These are phyloP conservation scores for Naganishia liquefaciens DNA, from an alignment of 1,284 basidiomycete genomes.

Conservation along the genomic window DNA sequence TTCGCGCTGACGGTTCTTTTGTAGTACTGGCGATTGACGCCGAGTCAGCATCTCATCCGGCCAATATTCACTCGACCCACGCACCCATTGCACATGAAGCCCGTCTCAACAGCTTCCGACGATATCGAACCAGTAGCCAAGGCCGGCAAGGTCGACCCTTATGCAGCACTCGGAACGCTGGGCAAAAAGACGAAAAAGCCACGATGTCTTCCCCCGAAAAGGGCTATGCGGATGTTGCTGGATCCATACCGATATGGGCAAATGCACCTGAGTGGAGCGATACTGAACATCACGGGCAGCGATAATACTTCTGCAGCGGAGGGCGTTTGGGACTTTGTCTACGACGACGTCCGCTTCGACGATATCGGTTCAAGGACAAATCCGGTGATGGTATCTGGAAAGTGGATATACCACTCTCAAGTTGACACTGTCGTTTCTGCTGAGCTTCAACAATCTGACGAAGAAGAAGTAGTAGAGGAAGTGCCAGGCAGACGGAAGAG, in stretches of 20 bases:
- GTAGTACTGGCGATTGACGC: constrained; percentile 46
- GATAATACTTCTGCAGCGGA: background rate
- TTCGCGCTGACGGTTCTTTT: constrained; percentile 1
- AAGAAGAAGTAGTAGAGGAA: constrained; percentile 17
- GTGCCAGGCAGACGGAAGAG: constrained; percentile 37
- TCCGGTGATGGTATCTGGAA: constrained; percentile 10
- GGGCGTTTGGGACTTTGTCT: constrained; percentile 16
- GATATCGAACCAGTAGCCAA: background rate
- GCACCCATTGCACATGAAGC: constrained; percentile 40
- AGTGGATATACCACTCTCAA: constrained; percentile 1
- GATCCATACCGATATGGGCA: constrained; percentile 29
- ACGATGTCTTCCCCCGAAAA: constrained; percentile 23
- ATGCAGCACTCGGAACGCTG: constrained; percentile 16
- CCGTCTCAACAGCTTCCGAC: constrained; percentile 20
- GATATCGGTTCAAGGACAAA: constrained; percentile 13
- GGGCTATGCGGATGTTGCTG: constrained; percentile 25
- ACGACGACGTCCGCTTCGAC: constrained; percentile 13
- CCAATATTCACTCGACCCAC: constrained; percentile 46
- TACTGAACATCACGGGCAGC: background rate
- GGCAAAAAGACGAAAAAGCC: constrained; percentile 28
- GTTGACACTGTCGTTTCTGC: background rate
- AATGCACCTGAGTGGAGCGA: constrained; percentile 16
- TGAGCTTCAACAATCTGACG: background rate
- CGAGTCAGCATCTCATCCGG: constrained; percentile 40
- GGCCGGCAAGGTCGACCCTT: background rate